Percentiles rank a stretch among this genome's conserved stretches.
Evolutionary conservation across 2,329 filamentous ascomycete genomes (phyloP).

Genomic region (Trichophyton rubrum): DNA sequence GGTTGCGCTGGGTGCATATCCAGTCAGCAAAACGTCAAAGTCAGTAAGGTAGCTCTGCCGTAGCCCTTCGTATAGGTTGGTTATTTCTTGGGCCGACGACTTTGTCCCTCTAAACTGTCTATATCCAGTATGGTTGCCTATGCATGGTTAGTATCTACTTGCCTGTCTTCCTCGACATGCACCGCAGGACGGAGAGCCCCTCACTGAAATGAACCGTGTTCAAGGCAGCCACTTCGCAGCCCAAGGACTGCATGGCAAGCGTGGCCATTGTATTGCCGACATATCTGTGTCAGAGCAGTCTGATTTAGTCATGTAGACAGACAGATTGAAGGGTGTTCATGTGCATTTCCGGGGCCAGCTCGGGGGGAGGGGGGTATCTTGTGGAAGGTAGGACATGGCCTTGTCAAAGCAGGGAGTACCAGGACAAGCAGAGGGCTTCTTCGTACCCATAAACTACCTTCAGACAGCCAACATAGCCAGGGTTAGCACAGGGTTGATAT

Average conservation of each 20-base stretch:
- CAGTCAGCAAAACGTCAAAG: slow-evolving; percentile 89
- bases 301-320: neutral
- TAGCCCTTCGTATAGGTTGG: slow-evolving; percentile 71
- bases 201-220: slow-evolving; percentile 97
- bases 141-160: neutral
- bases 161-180: neutral
- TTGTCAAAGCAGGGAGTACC: neutral
- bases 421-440: neutral
- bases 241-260: slow-evolving; percentile 83
- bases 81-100: slow-evolving; percentile 69
- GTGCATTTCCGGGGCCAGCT: neutral
- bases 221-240: slow-evolving; percentile 83
- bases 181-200: slow-evolving; percentile 21
- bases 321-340: neutral
- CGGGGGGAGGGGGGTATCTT: neutral
- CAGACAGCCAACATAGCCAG: slow-evolving; percentile 4
- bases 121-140: slow-evolving; percentile 93
- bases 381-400: neutral
- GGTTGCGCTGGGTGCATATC: slow-evolving; percentile 81
- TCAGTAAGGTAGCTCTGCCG: slow-evolving; percentile 71
- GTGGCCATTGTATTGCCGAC: slow-evolving; percentile 97
- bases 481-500: neutral
- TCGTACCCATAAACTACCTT: slow-evolving; percentile 43
- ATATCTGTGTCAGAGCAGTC: slow-evolving; percentile 49
- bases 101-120: slow-evolving; percentile 74